phyloP scores from a whole-genome alignment of 2,329 filamentous ascomycete species.

The Fusarium keratoplasticum region DNA sequence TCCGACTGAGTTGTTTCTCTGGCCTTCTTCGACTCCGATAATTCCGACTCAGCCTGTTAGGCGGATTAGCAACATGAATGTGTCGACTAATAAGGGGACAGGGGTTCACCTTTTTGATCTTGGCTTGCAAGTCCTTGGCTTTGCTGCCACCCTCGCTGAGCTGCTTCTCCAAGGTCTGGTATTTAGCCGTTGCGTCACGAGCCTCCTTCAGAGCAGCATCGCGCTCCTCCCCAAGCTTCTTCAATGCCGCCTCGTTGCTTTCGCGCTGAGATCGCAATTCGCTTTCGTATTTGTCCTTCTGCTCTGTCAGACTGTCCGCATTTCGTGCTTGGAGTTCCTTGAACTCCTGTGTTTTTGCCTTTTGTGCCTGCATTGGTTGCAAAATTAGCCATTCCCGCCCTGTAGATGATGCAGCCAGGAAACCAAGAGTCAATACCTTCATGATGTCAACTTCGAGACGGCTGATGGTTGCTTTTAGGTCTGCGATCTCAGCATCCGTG shows the following conservation, averaged over 20 bases:
- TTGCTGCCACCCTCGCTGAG: conserved; percentile 35
- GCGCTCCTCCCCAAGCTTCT: conserved; percentile 43
- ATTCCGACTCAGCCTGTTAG: conserved; percentile 47
- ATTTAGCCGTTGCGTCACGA: conserved; percentile 41
- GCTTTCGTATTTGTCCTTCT: conserved; percentile 23
- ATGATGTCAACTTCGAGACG: conserved; percentile 71
- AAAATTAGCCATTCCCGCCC: neutral
- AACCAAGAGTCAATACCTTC: conserved; percentile 58
- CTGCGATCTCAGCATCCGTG: conserved; percentile 71
- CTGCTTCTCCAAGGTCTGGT: conserved; percentile 43
- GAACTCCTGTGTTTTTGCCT: conserved; percentile 68
- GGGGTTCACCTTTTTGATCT: conserved; percentile 42
- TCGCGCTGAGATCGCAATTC: conserved; percentile 16
- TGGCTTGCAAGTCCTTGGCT: conserved; percentile 37
- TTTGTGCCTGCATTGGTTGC: conserved; percentile 61
- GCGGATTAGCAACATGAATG: conserved; percentile 35
- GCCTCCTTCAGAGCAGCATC: conserved; percentile 40
- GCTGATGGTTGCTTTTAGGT: conserved; percentile 70
- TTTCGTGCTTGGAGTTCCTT: conserved; percentile 33
- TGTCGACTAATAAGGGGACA: conserved; percentile 25
- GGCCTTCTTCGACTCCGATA: conserved; percentile 66
- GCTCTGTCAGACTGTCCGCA: conserved; percentile 31
- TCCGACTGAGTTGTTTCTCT: conserved; percentile 75
- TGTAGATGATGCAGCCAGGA: neutral
- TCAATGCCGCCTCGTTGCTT: conserved; percentile 21